Base-by-base conservation (phyloP, 2,329 filamentous ascomycete species). In the Penicillium paneum region DNA sequence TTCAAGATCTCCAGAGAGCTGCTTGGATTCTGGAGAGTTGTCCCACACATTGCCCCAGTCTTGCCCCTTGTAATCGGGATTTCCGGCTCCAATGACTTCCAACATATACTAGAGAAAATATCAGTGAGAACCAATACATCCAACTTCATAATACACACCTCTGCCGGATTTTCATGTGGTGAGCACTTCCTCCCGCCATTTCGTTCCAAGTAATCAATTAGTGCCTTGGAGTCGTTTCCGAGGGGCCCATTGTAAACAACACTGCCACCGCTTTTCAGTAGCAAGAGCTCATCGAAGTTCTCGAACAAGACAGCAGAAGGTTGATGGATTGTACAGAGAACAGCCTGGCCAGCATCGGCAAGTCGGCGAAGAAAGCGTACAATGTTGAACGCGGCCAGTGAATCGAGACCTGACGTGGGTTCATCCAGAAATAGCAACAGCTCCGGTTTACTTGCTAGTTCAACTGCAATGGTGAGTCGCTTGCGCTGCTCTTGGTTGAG, bases 251-350 rank as follows among this genome's bases (percentile, higher is more conserved):
- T 93, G 76, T 96, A 96, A 46, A 95, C 89, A 43, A 88, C 89
- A 51, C 86, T 82, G 4, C 91, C 91, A 56, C 91, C 91, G 38
- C 83, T 81, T 72, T 93, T 85, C 2, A 96, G 80, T 3, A 96
- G 80, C 5, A 96, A 77, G 2, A 96, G 80, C 12, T 90, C 83
- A 68, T 96, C 91, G 61, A 96, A 96, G 71, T 91, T 88, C 71
- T 94, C 89, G 63, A 96, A 96, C 0, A 96, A 79, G 0, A 89
- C 86, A 15, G 89, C 89, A 61, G 91, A 93, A 1, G 91, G 91
- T 70, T 96, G 91, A 71, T 96, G 91, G 59, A 96, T 96, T 0
- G 91, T 96, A 75, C 90, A 95, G 3, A 96, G 81, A 62, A 96
- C 91, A 10, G 91, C 91, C 69, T 96, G 91, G 1, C 91, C 91